A percentile compares a stretch with the other conserved stretches of the same genome.
Conservation (phyloP, 768 basidiomycete genomes). For the Termitomyces heimii region DNA sequence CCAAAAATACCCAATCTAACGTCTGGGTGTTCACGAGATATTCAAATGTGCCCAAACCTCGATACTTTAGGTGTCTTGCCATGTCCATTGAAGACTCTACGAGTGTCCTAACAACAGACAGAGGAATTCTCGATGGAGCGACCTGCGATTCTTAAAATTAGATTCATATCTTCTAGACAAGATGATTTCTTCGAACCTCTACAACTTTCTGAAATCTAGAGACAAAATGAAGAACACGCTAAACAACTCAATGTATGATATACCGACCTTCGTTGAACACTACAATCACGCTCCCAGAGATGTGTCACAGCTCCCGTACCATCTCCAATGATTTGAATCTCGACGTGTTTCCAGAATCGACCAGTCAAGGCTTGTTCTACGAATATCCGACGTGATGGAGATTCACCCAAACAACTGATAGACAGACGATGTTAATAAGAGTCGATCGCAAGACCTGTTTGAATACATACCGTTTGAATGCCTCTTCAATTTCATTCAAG, state of each 20-base stretch:
- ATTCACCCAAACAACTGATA: slow-evolving; percentile 30
- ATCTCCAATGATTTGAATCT: slow-evolving; percentile 84
- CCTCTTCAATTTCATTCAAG: slow-evolving; percentile 63
- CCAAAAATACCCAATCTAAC: slow-evolving; percentile 78
- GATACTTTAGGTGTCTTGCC: slow-evolving; percentile 68
- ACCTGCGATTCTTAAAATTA: slow-evolving; percentile 13
- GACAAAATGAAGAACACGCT: neutral
- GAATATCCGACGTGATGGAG: slow-evolving; percentile 50
- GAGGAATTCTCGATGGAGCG: slow-evolving; percentile 77
- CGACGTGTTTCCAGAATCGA: slow-evolving; percentile 73
- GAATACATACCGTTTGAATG: slow-evolving; percentile 50
- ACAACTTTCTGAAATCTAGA: slow-evolving; percentile 73
- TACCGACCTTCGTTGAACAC: slow-evolving; percentile 73
- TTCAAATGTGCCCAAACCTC: slow-evolving; percentile 86
- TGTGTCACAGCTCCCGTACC: slow-evolving; percentile 73
- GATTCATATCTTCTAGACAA: neutral
- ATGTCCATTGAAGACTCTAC: slow-evolving; percentile 74
- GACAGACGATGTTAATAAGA: neutral
- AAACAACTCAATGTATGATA: neutral
- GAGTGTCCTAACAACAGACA: slow-evolving; percentile 63
- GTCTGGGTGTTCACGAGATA: slow-evolving; percentile 73
- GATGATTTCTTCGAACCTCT: slow-evolving; percentile 41
- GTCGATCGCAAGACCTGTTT: neutral
- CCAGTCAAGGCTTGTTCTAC: slow-evolving; percentile 82
- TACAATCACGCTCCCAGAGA: slow-evolving; percentile 89